A percentile compares a stretch with the other conserved stretches of the same genome.
Conservation (phyloP, 768 basidiomycete genomes). For the Russula sp. region DNA sequence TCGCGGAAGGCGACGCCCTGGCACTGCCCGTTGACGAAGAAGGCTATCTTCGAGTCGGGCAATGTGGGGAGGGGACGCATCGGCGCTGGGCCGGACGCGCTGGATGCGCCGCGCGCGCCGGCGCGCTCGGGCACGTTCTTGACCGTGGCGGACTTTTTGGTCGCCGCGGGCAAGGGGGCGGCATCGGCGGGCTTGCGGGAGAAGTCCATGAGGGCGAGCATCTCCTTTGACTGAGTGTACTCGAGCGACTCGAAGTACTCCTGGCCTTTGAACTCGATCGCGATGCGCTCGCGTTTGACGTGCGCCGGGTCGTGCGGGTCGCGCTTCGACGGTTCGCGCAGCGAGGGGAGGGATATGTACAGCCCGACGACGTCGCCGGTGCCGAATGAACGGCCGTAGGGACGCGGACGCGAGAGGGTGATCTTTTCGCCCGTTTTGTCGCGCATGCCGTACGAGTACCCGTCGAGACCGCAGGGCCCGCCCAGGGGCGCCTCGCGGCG, state of each 20-base stretch:
- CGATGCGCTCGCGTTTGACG: constrained; percentile 80
- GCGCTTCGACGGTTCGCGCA: constrained; percentile 45
- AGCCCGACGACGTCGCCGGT: constrained; percentile 90
- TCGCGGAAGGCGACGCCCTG: constrained; percentile 82
- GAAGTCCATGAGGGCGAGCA: constrained; percentile 79
- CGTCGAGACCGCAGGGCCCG: constrained; percentile 88
- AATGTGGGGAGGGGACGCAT: constrained; percentile 62
- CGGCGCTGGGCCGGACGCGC: constrained; percentile 30
- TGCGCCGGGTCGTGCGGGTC: constrained; percentile 78
- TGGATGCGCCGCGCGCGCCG: constrained; percentile 33
- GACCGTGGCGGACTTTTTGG: constrained; percentile 60
- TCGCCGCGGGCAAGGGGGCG: constrained; percentile 46
- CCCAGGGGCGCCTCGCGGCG: constrained; percentile 91
- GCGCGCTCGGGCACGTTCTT: constrained; percentile 59
- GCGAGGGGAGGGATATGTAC: constrained; percentile 81
- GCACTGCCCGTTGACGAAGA: constrained; percentile 87
- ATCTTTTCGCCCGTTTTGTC: constrained; percentile 93
- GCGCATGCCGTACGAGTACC: constrained; percentile 85
- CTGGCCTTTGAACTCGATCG: constrained; percentile 95
- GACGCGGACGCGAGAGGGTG: constrained; percentile 68
- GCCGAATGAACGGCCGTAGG: constrained; percentile 67
- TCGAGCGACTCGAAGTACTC: constrained; percentile 94
- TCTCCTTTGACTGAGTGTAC: constrained; percentile 85
- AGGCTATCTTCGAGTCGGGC: constrained; percentile 65
- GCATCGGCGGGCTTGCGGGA: constrained; percentile 26